Percentiles rank a stretch among this genome's conserved stretches.
Conservation (phyloP, 306 rosid genomes). For the Astragalus membranaceus region DNA sequence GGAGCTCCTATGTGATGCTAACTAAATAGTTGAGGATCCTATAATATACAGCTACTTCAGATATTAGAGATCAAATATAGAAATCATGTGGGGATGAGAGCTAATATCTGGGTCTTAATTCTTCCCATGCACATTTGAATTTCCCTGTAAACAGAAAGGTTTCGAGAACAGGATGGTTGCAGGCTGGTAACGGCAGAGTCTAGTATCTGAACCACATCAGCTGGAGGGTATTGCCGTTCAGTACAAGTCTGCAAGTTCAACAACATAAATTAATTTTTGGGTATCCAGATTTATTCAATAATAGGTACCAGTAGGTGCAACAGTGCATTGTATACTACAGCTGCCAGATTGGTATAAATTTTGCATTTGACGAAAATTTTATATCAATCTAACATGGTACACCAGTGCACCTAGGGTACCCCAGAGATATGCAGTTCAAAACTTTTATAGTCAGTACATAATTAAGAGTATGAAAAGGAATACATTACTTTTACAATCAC, state of each 20-base stretch:
- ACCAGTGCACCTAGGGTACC: neutral
- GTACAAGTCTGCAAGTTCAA: conserved; percentile 67
- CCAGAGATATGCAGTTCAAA: neutral
- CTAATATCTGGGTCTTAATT: conserved; percentile 86
- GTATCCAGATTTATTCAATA: neutral
- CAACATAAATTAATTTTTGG: neutral
- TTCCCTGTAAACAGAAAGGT: conserved; percentile 78
- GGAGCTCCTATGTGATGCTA: conserved; percentile 15
- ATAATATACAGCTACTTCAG: conserved; percentile 30
- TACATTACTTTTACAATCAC: neutral
- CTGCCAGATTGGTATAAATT: too few species aligned
- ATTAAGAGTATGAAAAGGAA: neutral
- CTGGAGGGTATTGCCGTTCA: conserved; percentile 85
- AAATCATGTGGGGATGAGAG: conserved; percentile 77
- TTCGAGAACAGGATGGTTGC: conserved; percentile 64
- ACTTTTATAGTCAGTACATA: conserved; percentile 18
- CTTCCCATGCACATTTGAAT: conserved; percentile 92
- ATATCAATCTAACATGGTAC: neutral
- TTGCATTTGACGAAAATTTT: too few species aligned
- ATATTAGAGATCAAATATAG: neutral
- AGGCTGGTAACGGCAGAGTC: conserved; percentile 73
- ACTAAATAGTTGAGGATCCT: conserved; percentile 18
- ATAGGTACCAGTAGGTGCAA: neutral
- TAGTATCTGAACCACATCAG: conserved; percentile 76
- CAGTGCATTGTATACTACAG: too few species aligned